phyloP scores from a whole-genome alignment of 768 basidiomycete genomes.

The Epithele typhae region DNA sequence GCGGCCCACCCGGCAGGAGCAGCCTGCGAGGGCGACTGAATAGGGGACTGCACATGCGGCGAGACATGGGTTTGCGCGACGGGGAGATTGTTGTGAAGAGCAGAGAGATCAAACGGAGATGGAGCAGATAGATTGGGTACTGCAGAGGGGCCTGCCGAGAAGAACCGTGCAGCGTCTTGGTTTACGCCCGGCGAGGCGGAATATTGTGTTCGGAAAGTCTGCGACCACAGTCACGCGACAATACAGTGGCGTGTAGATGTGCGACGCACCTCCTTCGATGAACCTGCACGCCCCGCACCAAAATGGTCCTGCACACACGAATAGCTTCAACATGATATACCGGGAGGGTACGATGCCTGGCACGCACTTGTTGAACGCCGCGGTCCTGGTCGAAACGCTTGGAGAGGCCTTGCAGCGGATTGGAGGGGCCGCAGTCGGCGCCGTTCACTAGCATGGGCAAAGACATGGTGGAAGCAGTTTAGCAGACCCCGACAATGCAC shows the following conservation, averaged over 20 bases:
- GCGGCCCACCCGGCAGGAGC: slow-evolving; percentile 51
- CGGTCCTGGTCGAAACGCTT: slow-evolving; percentile 79
- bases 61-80: slow-evolving; percentile 15
- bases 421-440: slow-evolving; percentile 82
- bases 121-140: slow-evolving; percentile 30
- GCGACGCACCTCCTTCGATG: slow-evolving; percentile 56
- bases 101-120: slow-evolving; percentile 54
- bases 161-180: slow-evolving; percentile 72
- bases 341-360: background rate
- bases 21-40: slow-evolving; percentile 17
- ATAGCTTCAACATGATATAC: background rate
- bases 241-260: slow-evolving; percentile 6
- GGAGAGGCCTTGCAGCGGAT: slow-evolving; percentile 73
- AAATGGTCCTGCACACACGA: slow-evolving; percentile 57
- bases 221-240: background rate
- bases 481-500: too few relatives aligned
- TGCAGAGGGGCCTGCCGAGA: slow-evolving; percentile 32
- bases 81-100: slow-evolving; percentile 49
- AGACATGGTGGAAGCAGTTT: slow-evolving; percentile 71
- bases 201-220: slow-evolving; percentile 62
- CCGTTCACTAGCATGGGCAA: slow-evolving; percentile 74
- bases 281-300: slow-evolving; percentile 51
- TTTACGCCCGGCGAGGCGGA: slow-evolving; percentile 37
- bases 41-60: slow-evolving; percentile 16
- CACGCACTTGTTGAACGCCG: slow-evolving; percentile 70